Evolutionary conservation across 495 filamentous ascomycete species (phyloP).

Genomic region (Staphylotrichum longicolle): DNA sequence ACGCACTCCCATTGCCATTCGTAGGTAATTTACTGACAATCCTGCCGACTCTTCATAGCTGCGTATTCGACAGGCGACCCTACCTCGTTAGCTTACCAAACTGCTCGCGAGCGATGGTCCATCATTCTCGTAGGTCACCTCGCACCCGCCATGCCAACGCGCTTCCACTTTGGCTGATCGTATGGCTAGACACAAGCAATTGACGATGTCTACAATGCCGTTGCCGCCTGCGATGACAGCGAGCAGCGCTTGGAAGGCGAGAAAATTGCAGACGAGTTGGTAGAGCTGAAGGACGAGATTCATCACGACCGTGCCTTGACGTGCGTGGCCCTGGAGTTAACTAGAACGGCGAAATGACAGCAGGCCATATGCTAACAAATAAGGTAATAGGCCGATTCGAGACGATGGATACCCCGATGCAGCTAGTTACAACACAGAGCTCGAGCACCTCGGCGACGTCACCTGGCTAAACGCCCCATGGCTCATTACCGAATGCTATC

Average conservation of each 20-base stretch:
- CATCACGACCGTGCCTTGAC: slow-evolving; percentile 78
- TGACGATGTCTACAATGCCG: slow-evolving; percentile 83
- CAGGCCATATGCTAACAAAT: too few species aligned
- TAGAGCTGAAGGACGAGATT: slow-evolving; percentile 88
- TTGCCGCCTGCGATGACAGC: slow-evolving; percentile 57
- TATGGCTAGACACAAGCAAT: slow-evolving; percentile 82
- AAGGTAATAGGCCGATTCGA: slow-evolving; percentile 59
- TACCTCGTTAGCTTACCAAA: slow-evolving; percentile 83
- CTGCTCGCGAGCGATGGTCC: slow-evolving; percentile 85
- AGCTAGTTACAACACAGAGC: slow-evolving; percentile 77
- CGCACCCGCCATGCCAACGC: neutral
- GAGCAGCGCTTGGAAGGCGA: slow-evolving; percentile 78
- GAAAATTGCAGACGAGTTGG: slow-evolving; percentile 73
- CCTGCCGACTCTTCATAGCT: slow-evolving; percentile 44
- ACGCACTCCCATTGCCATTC: too few species aligned
- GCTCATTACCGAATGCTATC: slow-evolving; percentile 91
- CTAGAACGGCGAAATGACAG: too few species aligned
- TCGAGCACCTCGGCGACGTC: slow-evolving; percentile 69
- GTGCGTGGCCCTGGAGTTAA: too few species aligned
- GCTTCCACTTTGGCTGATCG: neutral
- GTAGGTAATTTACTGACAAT: too few species aligned
- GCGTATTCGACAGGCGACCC: slow-evolving; percentile 74
- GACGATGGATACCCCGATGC: slow-evolving; percentile 83
- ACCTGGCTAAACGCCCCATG: slow-evolving; percentile 82
- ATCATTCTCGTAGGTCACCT: slow-evolving; percentile 71